phyloP scores from a whole-genome alignment of 2,329 filamentous ascomycete genomes.

The Fusarium liriodendri region DNA sequence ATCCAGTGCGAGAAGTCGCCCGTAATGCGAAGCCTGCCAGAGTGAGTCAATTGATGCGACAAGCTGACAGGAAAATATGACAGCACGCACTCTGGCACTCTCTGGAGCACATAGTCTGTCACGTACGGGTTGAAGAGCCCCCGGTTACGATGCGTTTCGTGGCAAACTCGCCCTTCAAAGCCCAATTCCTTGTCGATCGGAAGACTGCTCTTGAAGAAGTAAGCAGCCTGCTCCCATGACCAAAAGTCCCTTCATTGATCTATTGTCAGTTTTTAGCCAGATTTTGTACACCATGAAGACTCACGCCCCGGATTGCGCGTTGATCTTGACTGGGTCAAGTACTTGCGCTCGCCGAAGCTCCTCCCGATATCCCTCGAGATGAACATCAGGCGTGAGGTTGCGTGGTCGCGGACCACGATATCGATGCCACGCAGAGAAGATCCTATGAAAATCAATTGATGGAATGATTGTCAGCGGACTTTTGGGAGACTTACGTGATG shows the following conservation, averaged over 20 bases:
- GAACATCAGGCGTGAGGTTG: neutral
- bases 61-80: neutral
- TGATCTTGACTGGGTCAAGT: slow-evolving; percentile 11
- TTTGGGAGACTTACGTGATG: neutral
- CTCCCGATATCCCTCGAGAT: slow-evolving; percentile 5
- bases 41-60: neutral
- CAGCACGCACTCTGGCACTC: neutral
- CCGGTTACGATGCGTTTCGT: neutral
- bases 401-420: neutral
- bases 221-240: neutral
- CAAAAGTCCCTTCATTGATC: neutral
- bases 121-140: neutral
- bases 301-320: slow-evolving; percentile 17
- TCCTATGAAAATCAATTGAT: neutral
- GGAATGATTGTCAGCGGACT: fast-evolving
- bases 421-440: neutral
- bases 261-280: neutral
- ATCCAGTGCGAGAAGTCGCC: neutral
- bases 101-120: neutral
- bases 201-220: neutral
- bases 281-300: neutral
- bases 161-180: neutral
- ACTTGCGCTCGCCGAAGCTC: slow-evolving; percentile 5
- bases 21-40: neutral
- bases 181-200: neutral